A percentile compares a stretch with the other conserved stretches of the same genome.
Conservation (phyloP, 2,329 filamentous ascomycete species). For the Calonectria pauciramosa region DNA sequence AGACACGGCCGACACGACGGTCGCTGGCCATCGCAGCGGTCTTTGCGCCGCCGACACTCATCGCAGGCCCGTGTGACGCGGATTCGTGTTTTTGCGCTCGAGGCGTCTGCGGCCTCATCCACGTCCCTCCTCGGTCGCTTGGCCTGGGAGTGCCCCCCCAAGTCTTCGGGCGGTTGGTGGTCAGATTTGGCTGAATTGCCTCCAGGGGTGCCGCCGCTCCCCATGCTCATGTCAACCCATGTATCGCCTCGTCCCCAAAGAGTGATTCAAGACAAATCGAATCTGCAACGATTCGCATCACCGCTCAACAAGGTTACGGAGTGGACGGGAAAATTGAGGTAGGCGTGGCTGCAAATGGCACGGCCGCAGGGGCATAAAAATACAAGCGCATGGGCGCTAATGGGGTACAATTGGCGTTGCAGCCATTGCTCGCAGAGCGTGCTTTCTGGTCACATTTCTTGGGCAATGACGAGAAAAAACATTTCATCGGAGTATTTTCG, state of each 20-base stretch:
- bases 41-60: constrained; percentile 30
- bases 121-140: constrained; percentile 4
- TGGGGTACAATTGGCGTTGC: not conserved
- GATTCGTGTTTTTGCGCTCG: not conserved
- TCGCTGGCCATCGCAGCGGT: constrained; percentile 29
- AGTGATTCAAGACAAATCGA: not conserved
- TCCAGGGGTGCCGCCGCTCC: constrained; percentile 17
- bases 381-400: not conserved
- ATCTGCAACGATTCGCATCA: not conserved
- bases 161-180: constrained; percentile 5
- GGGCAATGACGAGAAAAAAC: too few species aligned
- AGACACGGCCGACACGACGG: constrained; percentile 22
- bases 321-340: not conserved
- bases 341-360: not conserved
- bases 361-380: not conserved
- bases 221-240: constrained; percentile 23
- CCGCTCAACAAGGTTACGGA: not conserved
- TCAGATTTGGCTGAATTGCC: constrained; percentile 12
- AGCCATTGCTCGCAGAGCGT: not conserved
- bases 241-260: not conserved
- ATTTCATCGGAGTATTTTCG: too few species aligned
- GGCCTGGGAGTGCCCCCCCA: not conserved
- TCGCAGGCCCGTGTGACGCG: constrained; percentile 26
- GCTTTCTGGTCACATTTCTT: not conserved
- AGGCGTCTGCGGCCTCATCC: constrained; percentile 1